Base-by-base conservation (phyloP, 805 yeast genomes). In the Isabelozyma rhagii region DNA sequence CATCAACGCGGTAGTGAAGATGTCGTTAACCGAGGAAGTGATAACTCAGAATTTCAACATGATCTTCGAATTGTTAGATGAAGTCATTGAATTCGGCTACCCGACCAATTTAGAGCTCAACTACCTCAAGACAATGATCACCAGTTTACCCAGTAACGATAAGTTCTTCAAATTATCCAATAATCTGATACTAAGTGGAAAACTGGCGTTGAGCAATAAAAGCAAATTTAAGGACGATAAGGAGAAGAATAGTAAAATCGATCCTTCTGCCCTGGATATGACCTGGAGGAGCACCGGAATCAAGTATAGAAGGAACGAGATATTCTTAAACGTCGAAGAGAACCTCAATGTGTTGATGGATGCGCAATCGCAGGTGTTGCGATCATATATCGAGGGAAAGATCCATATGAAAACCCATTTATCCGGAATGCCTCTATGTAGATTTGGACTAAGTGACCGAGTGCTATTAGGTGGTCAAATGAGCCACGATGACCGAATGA, bases 351-450 rank as follows among this genome's bases (percentile, higher is more conserved):
- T 89, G 38, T 72, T 91, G 48, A 80, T 89, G 63, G 80, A 85
- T 7, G 75, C 84, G 7, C 78, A 81, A 48, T 88, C 89, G 1
- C 78, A 82, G 15, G 74, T 87, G 1, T 68, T 89, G 29, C 77
- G 87, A 50, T 78, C 91, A 0, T 85, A 82, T 59, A 88, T 91
- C 21, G 89, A 86, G 54, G 97, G 97, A 5, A 71, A 79, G 9
- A 82, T 92, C 43, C 74, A 78, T 46, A 78, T 89, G 78, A 83
- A 84, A 45, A 74, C 93, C 0, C 89, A 83, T 41, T 67, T 92
- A 10, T 78, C 88, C 0, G 97, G 97, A 3, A 81, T 83, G 79
- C 97, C 97, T 0, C 78, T 78, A 21, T 92, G 97, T 64, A 80
- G 83, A 44, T 84, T 92, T 63, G 96, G 93, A 0, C 74, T 93